Evolutionary conservation across 768 basidiomycete species (phyloP), one percentile per base, ranked within the genome.

Genomic region (Xerocomellus dryophilus): DNA sequence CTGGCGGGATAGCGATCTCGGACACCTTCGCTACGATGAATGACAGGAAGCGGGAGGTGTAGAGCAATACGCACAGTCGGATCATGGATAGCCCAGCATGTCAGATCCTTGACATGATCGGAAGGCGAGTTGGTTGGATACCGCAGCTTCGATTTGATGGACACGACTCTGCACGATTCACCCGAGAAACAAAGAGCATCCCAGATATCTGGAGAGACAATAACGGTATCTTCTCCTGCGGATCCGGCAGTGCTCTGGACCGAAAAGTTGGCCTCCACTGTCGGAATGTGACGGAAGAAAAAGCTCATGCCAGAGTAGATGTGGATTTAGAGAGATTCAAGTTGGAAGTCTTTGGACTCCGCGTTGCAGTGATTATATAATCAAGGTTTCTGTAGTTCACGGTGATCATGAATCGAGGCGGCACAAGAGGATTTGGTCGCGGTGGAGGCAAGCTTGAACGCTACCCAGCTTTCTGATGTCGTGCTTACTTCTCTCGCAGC

Each of bases 341-440:
- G 12, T 36, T 25, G 47, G 11, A 43, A 10, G 29, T 29, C 1
- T n/a, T 42, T 6, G 27, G 18, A n/a, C 35, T 17, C n/a, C 29
- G 17, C 12, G 18, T 8, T 25, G 17, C 15, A 34, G n/a, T 14
- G 52, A 61, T 67, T 66, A 70, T n/a, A 53, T 71, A 66, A 70
- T 57, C 47, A 43, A 9, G 6, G 20, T 10, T 29, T 52, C 23
- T 29, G 10, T 20, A 48, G 21, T 9, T 32, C 32, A 41, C 46
- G 7, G 10, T 17, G 18, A 56, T 43, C 64, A 82, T 83, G 80
- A 78, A 65, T 69, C 77, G 85, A 57, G 81, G 84, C 56, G 72
- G 76, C 50, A 54, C 64, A 55, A 73, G 84, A 75, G 81, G 82
- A 56, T 80, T 76, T 64, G 70, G 77, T 55, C 75, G 86, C 20